phyloP scores from a whole-genome alignment of 345 rosid species.

The Hypericum perforatum region DNA sequence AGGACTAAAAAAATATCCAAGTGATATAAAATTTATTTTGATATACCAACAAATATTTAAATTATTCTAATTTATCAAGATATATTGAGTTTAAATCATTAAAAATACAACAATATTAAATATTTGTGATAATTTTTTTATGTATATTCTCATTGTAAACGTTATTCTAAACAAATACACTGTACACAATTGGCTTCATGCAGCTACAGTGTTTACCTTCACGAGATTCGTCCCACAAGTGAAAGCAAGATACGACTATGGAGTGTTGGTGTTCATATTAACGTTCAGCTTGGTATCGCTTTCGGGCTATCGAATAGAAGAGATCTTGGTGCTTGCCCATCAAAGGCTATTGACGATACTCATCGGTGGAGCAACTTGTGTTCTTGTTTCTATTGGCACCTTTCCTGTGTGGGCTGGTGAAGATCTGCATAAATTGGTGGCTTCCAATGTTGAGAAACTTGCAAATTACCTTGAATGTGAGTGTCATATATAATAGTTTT shows the following conservation, averaged over 20 bases:
- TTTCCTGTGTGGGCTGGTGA: constrained; percentile 28
- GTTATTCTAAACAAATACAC: too few species aligned
- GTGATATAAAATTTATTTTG: not conserved
- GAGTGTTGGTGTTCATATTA: constrained; percentile 58
- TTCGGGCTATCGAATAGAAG: constrained; percentile 26
- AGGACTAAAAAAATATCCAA: too few species aligned
- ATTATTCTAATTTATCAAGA: too few species aligned
- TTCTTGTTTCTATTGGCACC: constrained; percentile 14
- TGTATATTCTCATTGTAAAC: too few species aligned
- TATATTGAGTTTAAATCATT: too few species aligned
- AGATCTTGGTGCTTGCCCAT: constrained; percentile 12
- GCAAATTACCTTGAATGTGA: constrained; percentile 19
- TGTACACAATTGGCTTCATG: constrained; percentile 3
- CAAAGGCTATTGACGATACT: constrained; percentile 17
- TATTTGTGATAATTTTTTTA: too few species aligned
- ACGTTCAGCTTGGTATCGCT: constrained; percentile 66
- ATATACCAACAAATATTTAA: too few species aligned
- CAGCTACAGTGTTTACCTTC: constrained; percentile 58
- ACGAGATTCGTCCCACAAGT: constrained; percentile 59
- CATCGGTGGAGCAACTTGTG: constrained; percentile 19
- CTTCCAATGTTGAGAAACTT: constrained; percentile 20
- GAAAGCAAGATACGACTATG: constrained; percentile 82
- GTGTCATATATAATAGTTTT: not conserved
- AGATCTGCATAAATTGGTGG: constrained; percentile 18
- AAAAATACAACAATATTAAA: too few species aligned